A percentile compares a stretch with the other conserved stretches of the same genome.
These are phyloP conservation scores for Pyrenopolyporus hunteri DNA, from an alignment of 495 filamentous ascomycete species.

Conservation along the genomic window DNA sequence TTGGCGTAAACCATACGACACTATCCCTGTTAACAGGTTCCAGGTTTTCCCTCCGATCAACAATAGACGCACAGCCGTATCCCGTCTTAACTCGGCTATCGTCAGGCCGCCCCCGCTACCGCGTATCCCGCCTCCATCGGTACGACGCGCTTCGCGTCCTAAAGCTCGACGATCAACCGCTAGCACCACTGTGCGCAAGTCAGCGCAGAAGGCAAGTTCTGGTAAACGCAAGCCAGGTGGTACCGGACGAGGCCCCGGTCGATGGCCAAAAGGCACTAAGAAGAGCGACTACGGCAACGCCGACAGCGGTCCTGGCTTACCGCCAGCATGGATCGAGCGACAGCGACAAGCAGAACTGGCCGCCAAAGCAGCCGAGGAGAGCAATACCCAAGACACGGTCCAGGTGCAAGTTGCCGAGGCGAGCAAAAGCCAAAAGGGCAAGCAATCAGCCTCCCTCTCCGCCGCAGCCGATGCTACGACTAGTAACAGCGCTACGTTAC, in stretches of 20 bases:
- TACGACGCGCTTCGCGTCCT: conserved; percentile 34
- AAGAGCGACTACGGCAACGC: conserved; percentile 64
- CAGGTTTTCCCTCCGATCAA: conserved; percentile 85
- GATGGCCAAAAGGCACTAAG: conserved; percentile 63
- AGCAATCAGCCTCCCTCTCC: conserved; percentile 35
- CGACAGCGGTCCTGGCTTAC: conserved; percentile 60
- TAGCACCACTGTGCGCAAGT: conserved; percentile 18
- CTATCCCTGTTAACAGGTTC: conserved; percentile 79
- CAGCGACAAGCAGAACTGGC: conserved; percentile 29
- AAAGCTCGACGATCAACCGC: conserved; percentile 36
- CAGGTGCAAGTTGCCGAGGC: conserved; percentile 49
- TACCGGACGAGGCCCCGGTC: conserved; percentile 57
- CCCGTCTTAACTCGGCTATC: conserved; percentile 40
- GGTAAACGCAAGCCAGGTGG: conserved; percentile 57
- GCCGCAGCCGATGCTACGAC: conserved; percentile 16
- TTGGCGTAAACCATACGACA: conserved; percentile 51
- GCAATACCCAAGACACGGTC: conserved; percentile 48
- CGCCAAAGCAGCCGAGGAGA: conserved; percentile 38
- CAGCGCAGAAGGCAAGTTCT: conserved; percentile 41
- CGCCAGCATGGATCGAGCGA: conserved; percentile 53
- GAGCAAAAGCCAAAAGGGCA: conserved; percentile 39
- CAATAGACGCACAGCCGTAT: conserved; percentile 41
- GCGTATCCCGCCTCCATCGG: conserved; percentile 29
- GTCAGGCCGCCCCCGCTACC: conserved; percentile 40
- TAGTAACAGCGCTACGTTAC: conserved; percentile 10